Base-by-base conservation (phyloP, 805 yeast species). In the Candida insectorum region DNA sequence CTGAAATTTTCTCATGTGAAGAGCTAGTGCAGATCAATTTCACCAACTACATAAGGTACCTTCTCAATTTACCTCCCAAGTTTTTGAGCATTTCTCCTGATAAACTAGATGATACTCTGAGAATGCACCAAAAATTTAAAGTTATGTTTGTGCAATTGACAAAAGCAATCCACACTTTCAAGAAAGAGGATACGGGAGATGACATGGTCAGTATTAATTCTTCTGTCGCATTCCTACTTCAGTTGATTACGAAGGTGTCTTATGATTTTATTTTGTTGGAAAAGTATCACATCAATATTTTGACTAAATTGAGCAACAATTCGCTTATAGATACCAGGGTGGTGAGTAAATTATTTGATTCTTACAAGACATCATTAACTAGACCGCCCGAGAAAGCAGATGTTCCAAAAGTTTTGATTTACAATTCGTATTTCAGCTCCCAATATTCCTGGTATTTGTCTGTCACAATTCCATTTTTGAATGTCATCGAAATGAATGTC, bases 371-470 rank as follows among this genome's bases (percentile, higher is more conserved):
- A 4, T 13, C 14, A 16, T 19, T 15, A 11, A 14, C 9, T 16
- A 16, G 15, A 10, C 18, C 28, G 2, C 31, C 26, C 8, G 40
- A 44, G n/a, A 30, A 36, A 8, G 24, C 11, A 4, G 50, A 52
- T 17, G 52, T 54, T 26, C 41, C 58, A 5, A 65, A 63, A 31
- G 60, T 64, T 0, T 43, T 67, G 23, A 32, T 56, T 10, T 65
- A 44, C 44, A 67, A 65, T 36, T 44, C 56, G 2, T 45, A 45
- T 29, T 60, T 48, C 41, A 59, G 67, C 36, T 44, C 54, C 7
- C 61, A 60, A 36, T 62, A 58, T 41, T 45, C 62, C 2, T 65
- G 71, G 72, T 59, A 51, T 33, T 39, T 65, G 30, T 56, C 69
- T 1, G 36, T 60, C 1, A 54, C 64, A 2, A 37, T 49, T 2